These are phyloP conservation scores for Aspergillus coremiiformis DNA, from an alignment of 495 filamentous ascomycete genomes.

Conservation along the genomic window DNA sequence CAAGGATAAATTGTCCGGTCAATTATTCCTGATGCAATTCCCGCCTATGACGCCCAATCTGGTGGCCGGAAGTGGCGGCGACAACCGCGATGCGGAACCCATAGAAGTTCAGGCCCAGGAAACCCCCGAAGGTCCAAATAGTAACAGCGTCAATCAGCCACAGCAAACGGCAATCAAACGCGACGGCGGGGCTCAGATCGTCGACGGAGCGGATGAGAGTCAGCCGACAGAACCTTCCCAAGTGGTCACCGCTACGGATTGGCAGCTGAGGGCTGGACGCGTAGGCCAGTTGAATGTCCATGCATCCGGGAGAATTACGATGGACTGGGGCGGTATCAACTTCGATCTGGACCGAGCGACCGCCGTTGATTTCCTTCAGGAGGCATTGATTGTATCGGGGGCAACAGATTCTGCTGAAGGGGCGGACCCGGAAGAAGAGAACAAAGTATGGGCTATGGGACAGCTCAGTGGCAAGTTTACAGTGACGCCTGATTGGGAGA, in stretches of 20 bases:
- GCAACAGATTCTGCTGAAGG: constrained; percentile 20
- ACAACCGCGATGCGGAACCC: constrained; percentile 12
- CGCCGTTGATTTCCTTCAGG: constrained; percentile 39
- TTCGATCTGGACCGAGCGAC: constrained; percentile 40
- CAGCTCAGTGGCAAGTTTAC: constrained; percentile 45
- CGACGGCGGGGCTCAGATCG: constrained; percentile 27
- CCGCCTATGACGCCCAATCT: constrained; percentile 49
- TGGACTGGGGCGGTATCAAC: constrained; percentile 45
- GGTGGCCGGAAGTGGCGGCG: constrained; percentile 15
- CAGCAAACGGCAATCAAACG: constrained; percentile 24
- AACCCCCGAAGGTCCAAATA: neutral
- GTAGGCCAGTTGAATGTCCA: constrained; percentile 51
- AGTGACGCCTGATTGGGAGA: constrained; percentile 43
- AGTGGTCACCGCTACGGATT: constrained; percentile 34
- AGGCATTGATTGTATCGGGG: constrained; percentile 37
- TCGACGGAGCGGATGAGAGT: constrained; percentile 21
- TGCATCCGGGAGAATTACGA: constrained; percentile 39
- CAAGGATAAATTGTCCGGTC: constrained; percentile 31
- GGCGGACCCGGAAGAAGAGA: constrained; percentile 22
- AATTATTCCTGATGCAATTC: constrained; percentile 49
- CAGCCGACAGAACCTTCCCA: constrained; percentile 13
- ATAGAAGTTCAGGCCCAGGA: constrained; percentile 4
- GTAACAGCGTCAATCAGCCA: constrained; percentile 1
- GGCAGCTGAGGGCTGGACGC: constrained; percentile 46
- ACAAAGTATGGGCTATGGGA: constrained; percentile 43